Evolutionary conservation across 495 filamentous ascomycete genomes (phyloP), one percentile per base, ranked within the genome.

Genomic region (Evansstolkia leycettana): DNA sequence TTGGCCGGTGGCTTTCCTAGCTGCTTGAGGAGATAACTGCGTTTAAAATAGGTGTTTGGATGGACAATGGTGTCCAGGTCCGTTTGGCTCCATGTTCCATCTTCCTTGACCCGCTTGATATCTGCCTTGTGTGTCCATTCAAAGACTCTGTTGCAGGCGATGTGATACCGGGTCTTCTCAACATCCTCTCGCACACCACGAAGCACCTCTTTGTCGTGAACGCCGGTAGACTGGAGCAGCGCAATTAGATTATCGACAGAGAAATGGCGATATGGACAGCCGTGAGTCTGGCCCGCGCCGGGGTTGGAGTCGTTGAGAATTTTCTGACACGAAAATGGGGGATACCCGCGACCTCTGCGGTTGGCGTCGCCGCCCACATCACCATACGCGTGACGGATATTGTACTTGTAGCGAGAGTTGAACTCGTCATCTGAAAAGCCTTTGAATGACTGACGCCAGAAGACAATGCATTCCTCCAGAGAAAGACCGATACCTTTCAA

Each of bases 81-180:
- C 4, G 73, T 67, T n/a, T 77, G 68, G 18, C 73, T 72, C 84
- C 84, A 87, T 20, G 75, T 63, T 6, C 76, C 75, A 24, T 76
- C 70, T 23, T 96, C 89, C 60, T 84, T 90, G 36, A 86, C 89
- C 50, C 75, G 78, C 60, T 84, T 86, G 38, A 99, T 74, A 52
- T 95, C 84, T n/a, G 59, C 67, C 56, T 80, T 84, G 58, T 96
- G 88, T 12, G 76, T 56, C 46, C 75, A 75, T 46, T 99, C 92
- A 55, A 96, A 99, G 7, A 99, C 90, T 10, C 86, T 66, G 58
- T 95, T 99, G 59, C 92, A 99, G 28, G 90, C 92, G 51, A 96
- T 83, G 54, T 99, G 92, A 45, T 76, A 99, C 44, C 89, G 76
- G 49, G 80, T 79, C 50, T 77, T 84, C 32, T 81, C 82, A 46